Conservation (phyloP, 2,329 filamentous ascomycete species). For the Escovopsis sp. region DNA sequence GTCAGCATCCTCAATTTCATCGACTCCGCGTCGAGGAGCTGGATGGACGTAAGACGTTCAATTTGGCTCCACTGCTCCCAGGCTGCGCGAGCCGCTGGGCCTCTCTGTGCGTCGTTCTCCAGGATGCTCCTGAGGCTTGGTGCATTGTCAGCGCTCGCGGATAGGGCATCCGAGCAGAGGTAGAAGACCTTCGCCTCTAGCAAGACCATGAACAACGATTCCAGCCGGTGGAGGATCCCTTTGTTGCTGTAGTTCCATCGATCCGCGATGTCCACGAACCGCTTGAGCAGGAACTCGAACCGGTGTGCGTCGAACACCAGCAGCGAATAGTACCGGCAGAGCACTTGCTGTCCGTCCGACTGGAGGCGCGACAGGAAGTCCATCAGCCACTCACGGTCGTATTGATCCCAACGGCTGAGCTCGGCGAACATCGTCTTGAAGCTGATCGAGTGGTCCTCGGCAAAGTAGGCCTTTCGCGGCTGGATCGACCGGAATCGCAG, state of each 20-base stretch:
- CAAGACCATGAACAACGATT: not conserved
- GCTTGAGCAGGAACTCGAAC: constrained; percentile 6
- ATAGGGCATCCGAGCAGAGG: not conserved
- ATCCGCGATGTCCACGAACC: constrained; percentile 4
- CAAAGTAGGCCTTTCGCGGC: constrained; percentile 9
- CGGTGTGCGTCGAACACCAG: constrained; percentile 8
- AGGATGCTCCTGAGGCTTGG: too few species aligned
- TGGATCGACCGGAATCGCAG: constrained; percentile 7
- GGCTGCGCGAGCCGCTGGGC: too few species aligned
- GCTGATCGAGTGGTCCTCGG: not conserved
- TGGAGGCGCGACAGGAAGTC: not conserved
- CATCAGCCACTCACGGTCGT: constrained; percentile 1
- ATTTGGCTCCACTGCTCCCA: too few species aligned
- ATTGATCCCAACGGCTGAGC: not conserved
- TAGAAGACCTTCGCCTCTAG: not conserved
- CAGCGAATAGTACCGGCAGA: constrained; percentile 8
- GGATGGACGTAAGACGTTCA: too few species aligned
- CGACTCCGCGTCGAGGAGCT: too few species aligned
- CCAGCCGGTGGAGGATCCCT: not conserved
- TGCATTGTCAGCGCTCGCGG: not conserved
- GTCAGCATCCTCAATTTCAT: too few species aligned
- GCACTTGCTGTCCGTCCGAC: not conserved
- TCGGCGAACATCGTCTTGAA: not conserved
- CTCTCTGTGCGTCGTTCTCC: too few species aligned
- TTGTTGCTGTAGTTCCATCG: constrained; percentile 2